A percentile compares a stretch with the other conserved stretches of the same genome.
Evolutionary conservation across 257 asterid genomes (phyloP).

Genomic region (Solanum etuberosum): DNA sequence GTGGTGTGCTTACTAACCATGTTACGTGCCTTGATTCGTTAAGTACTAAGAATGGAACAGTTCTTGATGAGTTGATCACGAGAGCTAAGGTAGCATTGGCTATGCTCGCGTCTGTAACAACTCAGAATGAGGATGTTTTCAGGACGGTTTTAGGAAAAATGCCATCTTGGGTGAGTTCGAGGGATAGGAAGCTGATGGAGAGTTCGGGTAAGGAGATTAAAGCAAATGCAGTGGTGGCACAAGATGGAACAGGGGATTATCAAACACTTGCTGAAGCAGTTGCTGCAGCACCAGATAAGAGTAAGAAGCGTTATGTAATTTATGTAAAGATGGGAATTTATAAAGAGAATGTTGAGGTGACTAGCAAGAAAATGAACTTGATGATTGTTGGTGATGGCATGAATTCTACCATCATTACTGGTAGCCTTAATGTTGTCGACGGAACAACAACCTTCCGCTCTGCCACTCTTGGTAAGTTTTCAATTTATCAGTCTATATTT

Average conservation of each 20-base stretch:
- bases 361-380: constrained; percentile 22
- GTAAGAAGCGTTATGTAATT: constrained; percentile 24
- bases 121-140: not conserved
- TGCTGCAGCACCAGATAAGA: constrained; percentile 30
- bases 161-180: constrained; percentile 30
- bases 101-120: constrained; percentile 9
- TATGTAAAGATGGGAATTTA: constrained; percentile 40
- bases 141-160: not conserved
- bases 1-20: constrained; percentile 44
- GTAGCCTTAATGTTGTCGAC: constrained; percentile 29
- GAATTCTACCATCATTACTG: constrained; percentile 32
- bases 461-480: constrained; percentile 42
- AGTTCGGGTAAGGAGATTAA: not conserved
- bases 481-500: not conserved
- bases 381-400: constrained; percentile 57
- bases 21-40: constrained; percentile 23
- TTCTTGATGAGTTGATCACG: constrained; percentile 13
- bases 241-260: constrained; percentile 39
- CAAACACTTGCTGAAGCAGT: constrained; percentile 31
- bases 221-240: constrained; percentile 32
- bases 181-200: constrained; percentile 27
- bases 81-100: constrained; percentile 33
- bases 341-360: constrained; percentile 38
- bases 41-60: not conserved
- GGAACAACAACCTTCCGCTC: constrained; percentile 44